Evolutionary conservation across 106 monocot species (phyloP), one percentile per base, ranked within the genome.

Genomic region (Chionographis japonica): DNA sequence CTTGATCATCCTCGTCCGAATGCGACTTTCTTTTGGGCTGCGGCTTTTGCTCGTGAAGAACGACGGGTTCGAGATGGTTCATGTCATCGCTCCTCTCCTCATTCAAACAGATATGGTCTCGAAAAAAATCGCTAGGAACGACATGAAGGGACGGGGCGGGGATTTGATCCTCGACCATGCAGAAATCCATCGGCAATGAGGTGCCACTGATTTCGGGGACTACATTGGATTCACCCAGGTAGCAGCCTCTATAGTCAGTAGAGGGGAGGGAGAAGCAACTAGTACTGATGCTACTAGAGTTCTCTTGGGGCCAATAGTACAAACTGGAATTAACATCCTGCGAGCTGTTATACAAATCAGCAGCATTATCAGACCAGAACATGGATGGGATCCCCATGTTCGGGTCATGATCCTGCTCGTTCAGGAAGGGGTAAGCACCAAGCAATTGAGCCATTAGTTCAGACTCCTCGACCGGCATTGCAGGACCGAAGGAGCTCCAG

Each of bases 371-470:
- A 53, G 75, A 52, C 75, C 76, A 76, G 50, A 76, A 72, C 75
- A 84, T 68, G 14, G 76, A 50, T 41, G 62, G 40, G 54, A 77
- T 70, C 15, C 19, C 60, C 7, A 68, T 35, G 52, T 58, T 52
- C 40, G 64, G 27, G 7, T 69, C 74, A 12, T 63, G 60, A 36
- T 78, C 58, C 1, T 68, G 73, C 55, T 74, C 77, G 8, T 50
- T 67, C 37, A 67, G 51, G 40, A 68, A 58, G 43, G 67, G 39
- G 39, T 57, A 50, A 27, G 40, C 56, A 60, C 72, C 68, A 37
- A 76, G 63, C 71, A 79, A 39, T 37, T 84, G 84, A 6, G 79
- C 71, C 72, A 84, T 63, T n/a, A 72, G 40, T 54, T 84, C 84
- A 15, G 73, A 80, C 51, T 84, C 79, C 43, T 80, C 75, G 3